Evolutionary conservation across 768 basidiomycete species (phyloP), one percentile per base, ranked within the genome.

Genomic region (Pulveroboletus frians): DNA sequence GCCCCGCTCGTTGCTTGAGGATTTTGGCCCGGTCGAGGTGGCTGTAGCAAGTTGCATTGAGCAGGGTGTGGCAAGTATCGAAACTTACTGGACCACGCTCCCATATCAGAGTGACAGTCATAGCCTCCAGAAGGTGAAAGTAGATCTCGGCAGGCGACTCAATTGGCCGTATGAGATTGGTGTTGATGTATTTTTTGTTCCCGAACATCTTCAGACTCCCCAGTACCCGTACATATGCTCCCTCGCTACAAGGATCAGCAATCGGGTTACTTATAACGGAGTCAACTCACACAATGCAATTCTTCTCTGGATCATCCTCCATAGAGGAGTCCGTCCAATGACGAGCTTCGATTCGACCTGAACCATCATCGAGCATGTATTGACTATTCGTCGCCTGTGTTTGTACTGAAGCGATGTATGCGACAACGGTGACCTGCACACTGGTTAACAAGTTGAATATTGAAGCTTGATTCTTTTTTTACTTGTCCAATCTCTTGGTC

Each of bases 331-430:
- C 90, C 9, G 84, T 71, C 94, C 95, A 97, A 53, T 84, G 84
- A 20, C 88, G 80, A 20, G 82, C 85, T 59, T 90, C 87, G 17
- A 88, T 79, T 37, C 69, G 70, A 18, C 85, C 92, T 3, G 89
- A 88, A 11, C 93, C 92, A 64, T 99, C 95, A 50, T 93, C 88
- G 5, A 99, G 71, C 50, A 72, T 68, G 61, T 91, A 92, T 31
- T 84, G 80, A 49, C 78, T 79, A 58, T 94, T 92, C 2, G 94
- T 97, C 3, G 88, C 76, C 52, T 87, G 85, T 8, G 71, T 70
- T 51, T 83, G 75, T 26, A 89, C 73, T 15, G 80, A 79, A 9
- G 80, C 71, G 3, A 96, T 83, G 58, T 85, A 80, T 2, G 79
- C 91, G 3, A 92, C 84, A 37, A 90, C 57, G 0, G 85, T 81